Evolutionary conservation across 768 basidiomycete genomes (phyloP).

Genomic region (Floccularia luteovirens): DNA sequence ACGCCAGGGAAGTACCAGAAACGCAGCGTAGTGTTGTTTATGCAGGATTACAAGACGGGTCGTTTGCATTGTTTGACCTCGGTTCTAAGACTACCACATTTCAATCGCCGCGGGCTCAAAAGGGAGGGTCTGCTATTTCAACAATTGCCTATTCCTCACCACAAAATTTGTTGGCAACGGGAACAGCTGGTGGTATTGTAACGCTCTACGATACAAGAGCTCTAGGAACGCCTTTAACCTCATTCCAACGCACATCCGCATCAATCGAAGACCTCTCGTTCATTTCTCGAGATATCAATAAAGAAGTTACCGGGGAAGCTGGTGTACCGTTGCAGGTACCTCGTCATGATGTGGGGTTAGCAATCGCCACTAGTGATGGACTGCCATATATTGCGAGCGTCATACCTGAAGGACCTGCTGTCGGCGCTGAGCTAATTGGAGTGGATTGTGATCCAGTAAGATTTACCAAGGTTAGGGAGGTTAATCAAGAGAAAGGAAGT

Average conservation of each 20-base stretch:
- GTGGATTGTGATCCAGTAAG: constrained; percentile 56
- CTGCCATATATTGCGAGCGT: constrained; percentile 47
- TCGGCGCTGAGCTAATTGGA: constrained; percentile 45
- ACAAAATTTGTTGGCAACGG: constrained; percentile 46
- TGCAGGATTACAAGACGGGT: constrained; percentile 47
- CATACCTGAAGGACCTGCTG: constrained; percentile 30
- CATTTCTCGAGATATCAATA: constrained; percentile 7
- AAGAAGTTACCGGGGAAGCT: constrained; percentile 5
- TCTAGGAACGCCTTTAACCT: constrained; percentile 27
- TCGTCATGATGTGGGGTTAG: constrained; percentile 22
- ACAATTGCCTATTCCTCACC: constrained; percentile 36
- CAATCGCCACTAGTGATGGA: constrained; percentile 50
- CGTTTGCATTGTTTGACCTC: constrained; percentile 50
- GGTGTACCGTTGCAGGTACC: too few species aligned
- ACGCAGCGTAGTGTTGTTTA: constrained; percentile 41
- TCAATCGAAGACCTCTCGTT: constrained; percentile 43
- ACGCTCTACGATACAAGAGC: constrained; percentile 48
- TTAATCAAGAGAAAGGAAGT: constrained; percentile 8
- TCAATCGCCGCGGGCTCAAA: constrained; percentile 15
- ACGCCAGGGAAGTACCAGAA: constrained; percentile 36
- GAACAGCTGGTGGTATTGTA: constrained; percentile 47
- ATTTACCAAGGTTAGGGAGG: constrained; percentile 22
- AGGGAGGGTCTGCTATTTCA: constrained; percentile 20
- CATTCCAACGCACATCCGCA: constrained; percentile 38
- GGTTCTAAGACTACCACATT: constrained; percentile 24